Conservation (phyloP, 352 stramenopile genomes). For the Phytophthora pluvialis region DNA sequence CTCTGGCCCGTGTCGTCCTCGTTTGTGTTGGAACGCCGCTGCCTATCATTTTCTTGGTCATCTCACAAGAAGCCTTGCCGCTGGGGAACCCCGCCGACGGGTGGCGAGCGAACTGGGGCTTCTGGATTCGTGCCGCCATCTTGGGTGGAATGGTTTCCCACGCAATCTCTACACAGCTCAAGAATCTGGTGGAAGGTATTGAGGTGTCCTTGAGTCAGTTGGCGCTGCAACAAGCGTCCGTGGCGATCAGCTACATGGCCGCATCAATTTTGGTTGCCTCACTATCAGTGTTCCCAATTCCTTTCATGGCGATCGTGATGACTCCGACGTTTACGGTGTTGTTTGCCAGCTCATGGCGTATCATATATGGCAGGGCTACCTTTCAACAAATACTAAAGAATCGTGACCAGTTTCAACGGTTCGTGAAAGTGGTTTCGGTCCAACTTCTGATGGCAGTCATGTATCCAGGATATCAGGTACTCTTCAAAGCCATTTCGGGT, state of each 20-base stretch:
- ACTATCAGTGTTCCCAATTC: slow-evolving; percentile 29
- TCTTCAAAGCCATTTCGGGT: slow-evolving; percentile 20
- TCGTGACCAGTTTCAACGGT: slow-evolving; percentile 13
- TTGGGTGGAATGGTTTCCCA: background rate
- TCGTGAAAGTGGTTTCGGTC: background rate
- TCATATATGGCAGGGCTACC: slow-evolving; percentile 1
- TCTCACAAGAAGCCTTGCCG: slow-evolving; percentile 23
- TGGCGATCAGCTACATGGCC: slow-evolving; percentile 8
- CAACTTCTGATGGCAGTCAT: slow-evolving; percentile 25
- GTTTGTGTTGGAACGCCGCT: slow-evolving; percentile 30
- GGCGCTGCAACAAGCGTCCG: background rate
- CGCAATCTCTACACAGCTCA: slow-evolving; percentile 14
- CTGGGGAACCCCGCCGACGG: slow-evolving; percentile 19
- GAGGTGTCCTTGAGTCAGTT: slow-evolving; percentile 13
- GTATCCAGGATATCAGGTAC: slow-evolving; percentile 33
- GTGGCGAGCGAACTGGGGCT: slow-evolving; percentile 27
- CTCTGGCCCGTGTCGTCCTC: slow-evolving; percentile 13
- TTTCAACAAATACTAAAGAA: slow-evolving; percentile 14
- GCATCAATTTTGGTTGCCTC: slow-evolving; percentile 10
- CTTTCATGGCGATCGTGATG: slow-evolving; percentile 26
- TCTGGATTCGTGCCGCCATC: slow-evolving; percentile 26
- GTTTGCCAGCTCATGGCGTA: slow-evolving; percentile 2
- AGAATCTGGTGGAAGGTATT: slow-evolving; percentile 9
- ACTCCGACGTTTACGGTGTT: slow-evolving; percentile 9
- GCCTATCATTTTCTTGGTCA: slow-evolving; percentile 21